Evolutionary conservation across 2,329 filamentous ascomycete species (phyloP).

Genomic region (Ilyonectria robusta): DNA sequence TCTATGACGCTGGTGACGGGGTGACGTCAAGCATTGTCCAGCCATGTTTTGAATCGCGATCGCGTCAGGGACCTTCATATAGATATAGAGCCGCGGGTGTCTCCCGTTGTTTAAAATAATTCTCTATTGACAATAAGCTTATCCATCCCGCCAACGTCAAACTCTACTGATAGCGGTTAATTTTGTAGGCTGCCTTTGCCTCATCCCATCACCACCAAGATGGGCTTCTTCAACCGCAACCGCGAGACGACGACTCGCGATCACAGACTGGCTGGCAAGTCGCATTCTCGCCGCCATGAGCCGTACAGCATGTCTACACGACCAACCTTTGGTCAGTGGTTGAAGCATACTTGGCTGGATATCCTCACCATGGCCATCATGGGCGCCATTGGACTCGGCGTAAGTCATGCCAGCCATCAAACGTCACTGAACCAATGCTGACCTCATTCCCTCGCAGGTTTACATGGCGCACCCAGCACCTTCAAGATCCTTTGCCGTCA

Average conservation of each 20-base stretch:
- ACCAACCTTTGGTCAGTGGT: conserved; percentile 78
- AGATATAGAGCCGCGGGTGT: background rate
- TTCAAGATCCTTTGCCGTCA: conserved; percentile 78
- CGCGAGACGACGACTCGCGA: background rate
- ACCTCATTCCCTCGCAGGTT: conserved; percentile 56
- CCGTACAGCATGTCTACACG: conserved; percentile 62
- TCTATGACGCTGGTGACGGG: background rate
- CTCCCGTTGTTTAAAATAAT: background rate
- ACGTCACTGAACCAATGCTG: background rate
- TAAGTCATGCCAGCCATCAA: conserved; percentile 54
- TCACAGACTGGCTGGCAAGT: background rate
- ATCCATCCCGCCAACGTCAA: background rate
- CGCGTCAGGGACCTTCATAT: background rate
- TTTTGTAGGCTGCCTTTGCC: background rate
- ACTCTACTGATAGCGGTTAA: background rate
- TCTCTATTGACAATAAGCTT: background rate
- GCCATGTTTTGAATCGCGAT: background rate
- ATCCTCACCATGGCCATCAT: conserved; percentile 76
- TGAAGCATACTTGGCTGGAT: conserved; percentile 77
- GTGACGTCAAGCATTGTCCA: background rate
- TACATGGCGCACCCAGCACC: conserved; percentile 77
- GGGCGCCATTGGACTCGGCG: conserved; percentile 77
- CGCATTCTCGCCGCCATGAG: conserved; percentile 23
- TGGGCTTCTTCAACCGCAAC: conserved; percentile 4
- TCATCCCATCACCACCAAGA: background rate